A percentile compares a stretch with the other conserved stretches of the same genome.
Evolutionary conservation across 1,139 yeast species (phyloP).

Genomic region (Nadsonia starkeyi-henricii): DNA sequence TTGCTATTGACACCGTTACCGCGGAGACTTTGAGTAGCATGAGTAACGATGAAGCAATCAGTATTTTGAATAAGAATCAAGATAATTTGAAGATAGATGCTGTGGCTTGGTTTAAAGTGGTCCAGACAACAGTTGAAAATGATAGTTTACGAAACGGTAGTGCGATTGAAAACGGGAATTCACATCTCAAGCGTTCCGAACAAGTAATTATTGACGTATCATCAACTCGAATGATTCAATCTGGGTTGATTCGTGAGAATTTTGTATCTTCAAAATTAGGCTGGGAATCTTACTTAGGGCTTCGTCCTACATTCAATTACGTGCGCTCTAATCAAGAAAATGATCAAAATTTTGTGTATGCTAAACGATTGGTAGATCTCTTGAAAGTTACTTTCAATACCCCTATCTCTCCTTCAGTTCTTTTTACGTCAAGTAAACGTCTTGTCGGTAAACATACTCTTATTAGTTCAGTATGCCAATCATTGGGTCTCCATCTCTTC

Average conservation of each 20-base stretch:
- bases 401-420: slow-evolving; percentile 25
- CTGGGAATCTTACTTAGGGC: slow-evolving; percentile 38
- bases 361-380: slow-evolving; percentile 29
- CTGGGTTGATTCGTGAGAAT: slow-evolving; percentile 33
- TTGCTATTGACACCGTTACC: slow-evolving; percentile 58
- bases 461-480: slow-evolving; percentile 39
- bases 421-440: slow-evolving; percentile 55
- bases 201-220: slow-evolving; percentile 48
- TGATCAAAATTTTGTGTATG: slow-evolving; percentile 32
- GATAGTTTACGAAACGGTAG: slow-evolving; percentile 12
- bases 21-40: slow-evolving; percentile 37
- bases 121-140: slow-evolving; percentile 19
- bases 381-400: slow-evolving; percentile 15
- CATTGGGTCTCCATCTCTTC: slow-evolving; percentile 53
- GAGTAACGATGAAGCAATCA: slow-evolving; percentile 16
- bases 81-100: slow-evolving; percentile 58
- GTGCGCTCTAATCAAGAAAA: slow-evolving; percentile 6
- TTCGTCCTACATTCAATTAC: slow-evolving; percentile 27
- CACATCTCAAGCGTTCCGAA: background rate
- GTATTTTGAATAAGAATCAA: slow-evolving; percentile 8
- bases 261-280: slow-evolving; percentile 31
- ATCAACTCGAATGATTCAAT: slow-evolving; percentile 52
- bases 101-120: slow-evolving; percentile 70
- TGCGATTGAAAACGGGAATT: slow-evolving; percentile 20
- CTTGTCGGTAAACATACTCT: slow-evolving; percentile 70